Evolutionary conservation across 176 grass and related monocot genomes (phyloP).

Genomic region (Oryza australiensis): DNA sequence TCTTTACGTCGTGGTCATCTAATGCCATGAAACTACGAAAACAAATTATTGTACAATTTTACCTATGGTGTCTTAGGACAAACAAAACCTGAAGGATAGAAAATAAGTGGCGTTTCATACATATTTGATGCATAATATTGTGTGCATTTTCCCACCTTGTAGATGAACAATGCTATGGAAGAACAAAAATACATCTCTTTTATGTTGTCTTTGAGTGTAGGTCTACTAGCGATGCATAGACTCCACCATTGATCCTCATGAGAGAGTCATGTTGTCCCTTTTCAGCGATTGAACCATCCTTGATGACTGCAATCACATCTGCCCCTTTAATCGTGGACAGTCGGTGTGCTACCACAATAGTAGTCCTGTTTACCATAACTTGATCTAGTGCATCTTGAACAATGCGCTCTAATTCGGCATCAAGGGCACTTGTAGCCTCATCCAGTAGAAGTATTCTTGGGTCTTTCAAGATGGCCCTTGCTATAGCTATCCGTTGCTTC

Average conservation of each 20-base stretch:
- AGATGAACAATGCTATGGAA: background rate
- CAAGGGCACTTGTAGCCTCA: constrained; percentile 57
- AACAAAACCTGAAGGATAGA: background rate
- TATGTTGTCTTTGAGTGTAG: constrained; percentile 36
- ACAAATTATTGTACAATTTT: background rate
- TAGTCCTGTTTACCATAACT: constrained; percentile 46
- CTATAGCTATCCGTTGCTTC: constrained; percentile 60
- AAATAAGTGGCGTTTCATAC: background rate
- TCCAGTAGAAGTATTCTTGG: constrained; percentile 58
- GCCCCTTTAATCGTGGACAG: constrained; percentile 59
- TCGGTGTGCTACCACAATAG: constrained; percentile 57
- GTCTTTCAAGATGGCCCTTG: constrained; percentile 56
- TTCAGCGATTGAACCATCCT: constrained; percentile 49
- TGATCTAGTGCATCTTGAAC: constrained; percentile 53
- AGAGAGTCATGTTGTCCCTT: constrained; percentile 52
- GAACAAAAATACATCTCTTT: background rate
- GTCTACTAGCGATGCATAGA: constrained; percentile 45
- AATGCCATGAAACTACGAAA: background rate
- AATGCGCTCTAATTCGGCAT: constrained; percentile 54
- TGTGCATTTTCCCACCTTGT: background rate
- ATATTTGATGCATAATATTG: background rate
- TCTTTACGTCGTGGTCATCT: too few relatives aligned
- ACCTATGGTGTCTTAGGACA: background rate
- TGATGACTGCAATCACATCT: constrained; percentile 43
- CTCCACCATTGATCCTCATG: constrained; percentile 33